Evolutionary conservation across 2,329 filamentous ascomycete genomes (phyloP).

Genomic region (Penicillium aurantiogriseum): DNA sequence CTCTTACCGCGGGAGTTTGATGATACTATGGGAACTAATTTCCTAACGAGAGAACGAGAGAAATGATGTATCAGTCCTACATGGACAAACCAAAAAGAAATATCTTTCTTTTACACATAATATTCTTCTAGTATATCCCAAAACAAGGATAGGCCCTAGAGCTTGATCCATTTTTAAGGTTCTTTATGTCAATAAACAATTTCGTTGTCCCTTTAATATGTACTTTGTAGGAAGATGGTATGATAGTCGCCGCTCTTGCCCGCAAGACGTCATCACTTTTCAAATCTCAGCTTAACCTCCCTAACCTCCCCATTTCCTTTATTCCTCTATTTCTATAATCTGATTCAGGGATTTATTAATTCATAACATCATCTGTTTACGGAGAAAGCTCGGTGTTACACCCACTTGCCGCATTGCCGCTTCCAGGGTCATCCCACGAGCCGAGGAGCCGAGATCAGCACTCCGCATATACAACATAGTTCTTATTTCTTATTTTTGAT

Average conservation of each 20-base stretch:
- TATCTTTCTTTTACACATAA: not conserved
- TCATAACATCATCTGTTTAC: not conserved
- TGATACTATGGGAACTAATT: not conserved
- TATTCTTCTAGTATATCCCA: not conserved
- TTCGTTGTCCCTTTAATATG: not conserved
- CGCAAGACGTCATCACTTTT: slow-evolving; percentile 4
- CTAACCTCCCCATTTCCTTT: not conserved
- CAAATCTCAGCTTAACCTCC: not conserved
- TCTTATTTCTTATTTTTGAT: not conserved
- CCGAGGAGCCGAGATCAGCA: slow-evolving; percentile 19
- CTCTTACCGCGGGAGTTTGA: not conserved
- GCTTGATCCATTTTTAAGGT: not conserved
- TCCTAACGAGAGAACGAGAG: not conserved
- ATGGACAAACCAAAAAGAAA: not conserved
- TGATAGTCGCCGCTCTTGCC: not conserved
- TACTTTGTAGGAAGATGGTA: not conserved
- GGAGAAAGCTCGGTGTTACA: slow-evolving; percentile 9
- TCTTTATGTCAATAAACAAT: not conserved
- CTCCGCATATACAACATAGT: not conserved
- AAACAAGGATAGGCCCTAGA: not conserved
- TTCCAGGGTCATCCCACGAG: slow-evolving; percentile 5
- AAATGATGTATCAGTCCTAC: not conserved
- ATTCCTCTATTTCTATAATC: not conserved
- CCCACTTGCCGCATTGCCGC: slow-evolving; percentile 15
- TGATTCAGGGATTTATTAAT: not conserved